Evolutionary conservation across 371 early-diverging fungal genomes (phyloP).

Genomic region (Syncephalastrum contaminatum): DNA sequence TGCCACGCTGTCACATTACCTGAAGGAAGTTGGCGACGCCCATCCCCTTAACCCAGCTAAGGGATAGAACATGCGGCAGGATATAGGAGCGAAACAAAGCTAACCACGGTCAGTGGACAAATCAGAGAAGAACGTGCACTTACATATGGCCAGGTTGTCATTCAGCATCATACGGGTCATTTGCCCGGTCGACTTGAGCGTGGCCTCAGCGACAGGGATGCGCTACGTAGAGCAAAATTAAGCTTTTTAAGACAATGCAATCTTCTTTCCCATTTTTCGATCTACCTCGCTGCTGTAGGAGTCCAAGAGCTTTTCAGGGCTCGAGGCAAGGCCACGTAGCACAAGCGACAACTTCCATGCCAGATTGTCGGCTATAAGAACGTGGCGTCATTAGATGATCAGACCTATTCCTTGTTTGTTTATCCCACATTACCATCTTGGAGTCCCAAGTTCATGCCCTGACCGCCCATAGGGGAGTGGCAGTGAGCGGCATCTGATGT

Average conservation of each 20-base stretch:
- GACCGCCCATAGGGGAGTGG: slow-evolving; percentile 34
- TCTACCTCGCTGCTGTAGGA: slow-evolving; percentile 33
- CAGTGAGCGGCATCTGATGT: slow-evolving; percentile 41
- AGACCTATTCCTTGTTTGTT: no score
- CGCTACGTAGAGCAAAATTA: neutral
- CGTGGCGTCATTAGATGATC: no score
- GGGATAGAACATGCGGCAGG: neutral
- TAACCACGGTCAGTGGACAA: neutral
- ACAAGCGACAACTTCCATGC: slow-evolving; percentile 46
- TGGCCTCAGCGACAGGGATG: neutral
- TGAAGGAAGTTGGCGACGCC: slow-evolving; percentile 4
- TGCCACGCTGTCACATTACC: no score
- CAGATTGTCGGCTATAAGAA: slow-evolving; percentile 31
- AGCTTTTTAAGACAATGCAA: no score
- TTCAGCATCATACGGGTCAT: slow-evolving; percentile 6
- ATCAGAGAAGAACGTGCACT: neutral
- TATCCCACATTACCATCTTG: slow-evolving; percentile 50
- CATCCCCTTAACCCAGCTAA: slow-evolving; percentile 1
- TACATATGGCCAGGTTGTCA: neutral
- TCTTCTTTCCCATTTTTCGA: neutral
- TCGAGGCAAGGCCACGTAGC: slow-evolving; percentile 16
- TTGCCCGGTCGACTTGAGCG: neutral
- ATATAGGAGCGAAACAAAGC: no score
- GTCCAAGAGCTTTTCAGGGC: slow-evolving; percentile 33
- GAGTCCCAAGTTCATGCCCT: slow-evolving; percentile 41